These are phyloP conservation scores for Fraxinus velutina DNA, from an alignment of 305 asterid genomes.

Conservation along the genomic window DNA sequence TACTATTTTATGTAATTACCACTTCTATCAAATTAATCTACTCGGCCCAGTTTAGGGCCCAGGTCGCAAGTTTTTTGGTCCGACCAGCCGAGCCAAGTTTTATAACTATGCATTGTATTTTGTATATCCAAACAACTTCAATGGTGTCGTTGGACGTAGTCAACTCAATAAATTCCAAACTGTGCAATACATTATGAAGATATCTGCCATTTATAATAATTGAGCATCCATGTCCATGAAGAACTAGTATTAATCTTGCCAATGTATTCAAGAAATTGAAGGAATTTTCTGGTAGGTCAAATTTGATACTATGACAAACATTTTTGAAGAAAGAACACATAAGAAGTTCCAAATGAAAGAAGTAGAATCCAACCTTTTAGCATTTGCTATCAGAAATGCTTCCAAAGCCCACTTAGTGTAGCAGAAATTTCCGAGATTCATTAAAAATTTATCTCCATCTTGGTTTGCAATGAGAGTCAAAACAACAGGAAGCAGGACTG, in stretches of 20 bases:
- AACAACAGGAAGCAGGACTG: slow-evolving; percentile 76
- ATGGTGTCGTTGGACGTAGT: neutral
- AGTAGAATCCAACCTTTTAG: slow-evolving; percentile 47
- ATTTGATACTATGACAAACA: neutral
- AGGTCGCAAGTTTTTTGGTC: neutral
- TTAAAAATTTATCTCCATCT: slow-evolving; percentile 43
- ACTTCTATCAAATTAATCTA: too few relatives aligned
- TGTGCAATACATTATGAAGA: neutral
- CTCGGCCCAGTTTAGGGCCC: neutral
- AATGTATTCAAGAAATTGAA: neutral
- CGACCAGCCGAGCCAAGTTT: neutral
- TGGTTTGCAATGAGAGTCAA: slow-evolving; percentile 69
- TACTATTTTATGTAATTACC: too few relatives aligned
- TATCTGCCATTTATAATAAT: neutral
- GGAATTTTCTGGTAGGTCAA: neutral
- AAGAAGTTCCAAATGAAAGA: neutral
- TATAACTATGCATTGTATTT: neutral
- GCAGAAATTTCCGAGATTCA: slow-evolving; percentile 51
- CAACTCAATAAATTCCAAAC: neutral
- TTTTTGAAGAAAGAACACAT: neutral
- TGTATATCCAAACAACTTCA: neutral
- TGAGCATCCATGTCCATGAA: neutral
- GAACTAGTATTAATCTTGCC: neutral
- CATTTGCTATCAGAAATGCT: slow-evolving; percentile 63
- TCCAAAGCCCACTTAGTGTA: slow-evolving; percentile 85